Base-by-base conservation (phyloP, 2,329 filamentous ascomycete species). In the Didymosphaeria variabile region DNA sequence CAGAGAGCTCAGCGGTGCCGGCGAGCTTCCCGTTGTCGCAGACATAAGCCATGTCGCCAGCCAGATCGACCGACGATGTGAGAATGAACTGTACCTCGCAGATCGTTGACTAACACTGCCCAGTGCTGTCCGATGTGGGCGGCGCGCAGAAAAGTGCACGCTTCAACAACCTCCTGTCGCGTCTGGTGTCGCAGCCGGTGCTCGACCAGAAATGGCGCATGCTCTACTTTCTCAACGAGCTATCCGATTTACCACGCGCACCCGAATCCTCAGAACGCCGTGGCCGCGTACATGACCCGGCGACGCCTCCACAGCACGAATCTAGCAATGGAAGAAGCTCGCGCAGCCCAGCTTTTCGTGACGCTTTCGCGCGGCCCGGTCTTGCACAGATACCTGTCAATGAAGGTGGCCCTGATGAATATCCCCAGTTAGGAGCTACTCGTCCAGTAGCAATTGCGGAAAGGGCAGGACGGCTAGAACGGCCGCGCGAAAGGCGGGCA, bases 161-260 rank as follows among this genome's bases (percentile, higher is more conserved):
- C 63, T 97, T 97, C 79, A 91, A 93, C 26, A 96, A 97, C 73
- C 86, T 99, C 31, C 97, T 97, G 79, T 93, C 92, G 36, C 87
- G 93, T 59, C 86, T 99, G 19, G 84, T 97, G 29, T 91, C 92
- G n/a, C 88, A 97, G 67, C 94, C 94, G 0, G 94, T 98, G 6
- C 85, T 99, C 47, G 91, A 92, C 72, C 91, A 97, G 79, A 99
- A 99, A 85, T 98, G 94, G 93, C 93, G 91, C 3, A 97, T 99
- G 67, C 84, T 99, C 21, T 96, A 96, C 76, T 88, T 99, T 45
- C 86, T 99, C 45, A 91, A 95, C 76, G 89, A 92, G 70, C 86
- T 97, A 51, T 89, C 92, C 63, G 91, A 94, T 72, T 88, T 73
- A 9, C 63, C 70, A 5, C 57, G 57, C 38, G 47, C 65, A 0